Base-by-base conservation (phyloP, 306 rosid genomes). In the Betula pendula region DNA sequence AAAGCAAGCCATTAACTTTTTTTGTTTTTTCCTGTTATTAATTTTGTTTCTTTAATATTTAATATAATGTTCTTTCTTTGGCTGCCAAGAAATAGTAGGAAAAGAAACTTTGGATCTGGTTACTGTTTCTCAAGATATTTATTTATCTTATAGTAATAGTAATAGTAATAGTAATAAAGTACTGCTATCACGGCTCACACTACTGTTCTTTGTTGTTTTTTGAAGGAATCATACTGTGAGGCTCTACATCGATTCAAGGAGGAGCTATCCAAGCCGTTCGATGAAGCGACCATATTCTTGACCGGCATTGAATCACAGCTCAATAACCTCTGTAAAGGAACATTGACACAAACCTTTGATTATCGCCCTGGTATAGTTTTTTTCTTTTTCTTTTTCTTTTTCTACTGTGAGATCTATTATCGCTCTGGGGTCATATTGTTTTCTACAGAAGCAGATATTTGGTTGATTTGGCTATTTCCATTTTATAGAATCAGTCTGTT, bases 231-330 rank as follows among this genome's bases (percentile, higher is more conserved):
- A 9, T 94, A 88, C 83, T 81, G 89, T 56, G 79, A 83, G 76
- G 74, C 90, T 79, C 92, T 94, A 78, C 90, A 70, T 66, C 84
- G 77, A 79, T 94, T 74, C 74, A 90, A 81, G 76, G 88, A 91
- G 73, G 97, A 91, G 81, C 65, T 94, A 58, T 86, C 87, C 12
- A 91, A 84, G 78, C 94, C 90, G 10, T 85, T 90, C 79, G 71
- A 90, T 55, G 98, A 91, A 83, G 96, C 98, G 0, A 82, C 91
- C 25, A 52, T 81, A 73, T 91, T 91, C 77, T 73, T 94, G 83
- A 83, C 78, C 79, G 70, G 72, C 72, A 90, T 91, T 42, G 84
- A 91, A 77, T 80, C 88, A 38, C 91, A 91, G 84, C 86, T 94
- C 38, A 87, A 66, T 84, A 81, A 85, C 58, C 92, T 94, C 51